Conservation (phyloP, 179 eudicot genomes). For the Beta macrorhiza region DNA sequence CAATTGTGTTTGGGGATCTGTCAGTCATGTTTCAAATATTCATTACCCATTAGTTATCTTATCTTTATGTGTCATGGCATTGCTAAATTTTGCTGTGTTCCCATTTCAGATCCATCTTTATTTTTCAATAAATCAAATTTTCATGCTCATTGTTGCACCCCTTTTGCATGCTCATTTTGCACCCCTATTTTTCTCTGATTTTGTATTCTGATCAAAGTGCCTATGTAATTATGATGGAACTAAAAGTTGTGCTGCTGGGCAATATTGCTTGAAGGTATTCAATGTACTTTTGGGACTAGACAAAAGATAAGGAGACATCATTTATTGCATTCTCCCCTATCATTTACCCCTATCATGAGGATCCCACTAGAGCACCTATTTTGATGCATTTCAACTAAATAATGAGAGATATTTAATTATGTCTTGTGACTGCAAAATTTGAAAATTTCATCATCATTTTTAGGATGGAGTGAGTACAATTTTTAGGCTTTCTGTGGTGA, state of each 20-base stretch:
- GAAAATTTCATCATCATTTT: background rate
- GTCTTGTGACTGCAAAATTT: background rate
- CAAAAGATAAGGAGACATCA: background rate
- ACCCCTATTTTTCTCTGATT: no score
- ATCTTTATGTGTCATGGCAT: background rate
- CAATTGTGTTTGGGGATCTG: background rate
- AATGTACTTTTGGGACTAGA: background rate
- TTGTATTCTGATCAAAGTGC: background rate
- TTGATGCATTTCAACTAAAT: background rate
- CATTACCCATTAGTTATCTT: background rate
- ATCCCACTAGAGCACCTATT: background rate
- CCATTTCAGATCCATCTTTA: background rate
- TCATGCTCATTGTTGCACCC: no score
- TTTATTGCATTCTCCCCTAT: background rate
- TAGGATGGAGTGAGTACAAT: background rate
- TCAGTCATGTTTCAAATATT: background rate
- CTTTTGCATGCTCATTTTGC: no score
- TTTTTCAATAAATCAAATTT: no score
- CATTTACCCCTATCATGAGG: no score
- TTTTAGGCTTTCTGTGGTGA: background rate
- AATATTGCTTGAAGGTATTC: background rate
- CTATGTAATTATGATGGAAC: background rate
- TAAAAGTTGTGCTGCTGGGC: background rate
- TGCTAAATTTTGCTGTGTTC: no score
- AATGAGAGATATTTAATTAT: background rate